Percentiles rank a stretch among this genome's conserved stretches.
Conservation (phyloP, 805 yeast genomes). For the Saccharomycopsis lassenensis region DNA sequence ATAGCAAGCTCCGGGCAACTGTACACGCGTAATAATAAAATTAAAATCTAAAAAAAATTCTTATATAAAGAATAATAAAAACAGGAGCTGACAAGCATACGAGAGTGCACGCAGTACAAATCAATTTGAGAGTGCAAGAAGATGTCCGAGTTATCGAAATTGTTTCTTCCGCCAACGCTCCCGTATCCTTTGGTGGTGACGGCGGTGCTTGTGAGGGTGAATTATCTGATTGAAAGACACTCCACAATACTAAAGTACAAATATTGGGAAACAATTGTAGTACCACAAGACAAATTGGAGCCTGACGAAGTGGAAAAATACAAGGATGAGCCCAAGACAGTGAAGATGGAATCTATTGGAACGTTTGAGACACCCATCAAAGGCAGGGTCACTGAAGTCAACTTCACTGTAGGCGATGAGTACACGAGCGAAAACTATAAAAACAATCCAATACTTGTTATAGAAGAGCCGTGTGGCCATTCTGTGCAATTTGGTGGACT, state of each 20-base stretch:
- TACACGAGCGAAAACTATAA: slow-evolving; percentile 34
- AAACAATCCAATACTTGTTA: slow-evolving; percentile 36
- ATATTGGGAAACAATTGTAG: slow-evolving; percentile 42
- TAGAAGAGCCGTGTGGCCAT: slow-evolving; percentile 82
- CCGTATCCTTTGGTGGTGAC: slow-evolving; percentile 61
- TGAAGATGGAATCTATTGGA: slow-evolving; percentile 57
- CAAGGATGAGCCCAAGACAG: slow-evolving; percentile 29
- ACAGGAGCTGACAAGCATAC: too few relatives aligned
- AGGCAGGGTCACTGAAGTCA: slow-evolving; percentile 48
- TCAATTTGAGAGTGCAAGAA: too few relatives aligned
- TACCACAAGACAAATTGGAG: slow-evolving; percentile 17
- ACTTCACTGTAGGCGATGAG: slow-evolving; percentile 48
- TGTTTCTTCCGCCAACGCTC: slow-evolving; percentile 48
- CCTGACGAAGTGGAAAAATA: slow-evolving; percentile 27
- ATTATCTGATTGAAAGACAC: slow-evolving; percentile 40
- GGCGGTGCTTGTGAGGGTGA: slow-evolving; percentile 34
- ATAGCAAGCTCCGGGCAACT: too few relatives aligned
- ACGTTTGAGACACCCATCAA: slow-evolving; percentile 76
- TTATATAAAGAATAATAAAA: too few relatives aligned
- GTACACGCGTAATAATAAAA: too few relatives aligned
- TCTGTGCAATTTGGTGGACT: slow-evolving; percentile 90
- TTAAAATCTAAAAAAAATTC: too few relatives aligned
- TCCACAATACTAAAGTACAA: slow-evolving; percentile 47
- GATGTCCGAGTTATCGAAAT: slow-evolving; percentile 28
- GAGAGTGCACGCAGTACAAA: too few relatives aligned